Evolutionary conservation across 2,329 filamentous ascomycete genomes (phyloP).

Genomic region (Orbilia ellipsospora): DNA sequence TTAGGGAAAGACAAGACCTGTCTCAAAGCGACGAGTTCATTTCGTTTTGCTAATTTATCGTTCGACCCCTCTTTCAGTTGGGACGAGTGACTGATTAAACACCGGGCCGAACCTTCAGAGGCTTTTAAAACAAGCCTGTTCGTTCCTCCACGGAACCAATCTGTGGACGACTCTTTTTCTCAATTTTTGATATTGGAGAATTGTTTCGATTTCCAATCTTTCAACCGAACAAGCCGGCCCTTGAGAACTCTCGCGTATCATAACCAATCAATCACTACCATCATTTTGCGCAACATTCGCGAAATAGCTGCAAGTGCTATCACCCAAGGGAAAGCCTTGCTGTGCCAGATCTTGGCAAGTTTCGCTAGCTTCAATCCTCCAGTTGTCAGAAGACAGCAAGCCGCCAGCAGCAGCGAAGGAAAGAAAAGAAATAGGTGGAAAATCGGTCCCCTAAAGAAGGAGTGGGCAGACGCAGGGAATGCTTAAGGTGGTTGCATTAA

Average conservation of each 20-base stretch:
- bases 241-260: slow-evolving; percentile 48
- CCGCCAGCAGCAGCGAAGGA: slow-evolving; percentile 17
- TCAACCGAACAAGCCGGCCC: slow-evolving; percentile 17
- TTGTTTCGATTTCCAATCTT: slow-evolving; percentile 5
- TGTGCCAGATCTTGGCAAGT: slow-evolving; percentile 46
- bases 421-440: slow-evolving; percentile 36
- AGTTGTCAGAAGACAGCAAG: slow-evolving; percentile 53
- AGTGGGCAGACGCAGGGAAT: slow-evolving; percentile 45
- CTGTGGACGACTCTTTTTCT: slow-evolving; percentile 19
- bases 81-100: slow-evolving; percentile 41
- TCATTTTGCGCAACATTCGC: slow-evolving; percentile 54
- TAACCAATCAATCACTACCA: slow-evolving; percentile 1
- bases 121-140: slow-evolving; percentile 30
- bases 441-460: slow-evolving; percentile 28
- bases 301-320: slow-evolving; percentile 50
- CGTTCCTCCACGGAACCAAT: slow-evolving; percentile 13
- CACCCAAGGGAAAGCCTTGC: slow-evolving; percentile 46
- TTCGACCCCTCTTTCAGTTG: slow-evolving; percentile 16
- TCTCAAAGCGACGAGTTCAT: slow-evolving; percentile 30
- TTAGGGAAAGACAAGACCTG: slow-evolving; percentile 18
- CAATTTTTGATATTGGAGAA: slow-evolving; percentile 17
- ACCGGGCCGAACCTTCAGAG: slow-evolving; percentile 49
- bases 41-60: slow-evolving; percentile 17
- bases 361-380: slow-evolving; percentile 44
- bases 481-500: slow-evolving; percentile 53